Evolutionary conservation across 805 yeast genomes (phyloP).

Genomic region (Starmerella powellii): DNA sequence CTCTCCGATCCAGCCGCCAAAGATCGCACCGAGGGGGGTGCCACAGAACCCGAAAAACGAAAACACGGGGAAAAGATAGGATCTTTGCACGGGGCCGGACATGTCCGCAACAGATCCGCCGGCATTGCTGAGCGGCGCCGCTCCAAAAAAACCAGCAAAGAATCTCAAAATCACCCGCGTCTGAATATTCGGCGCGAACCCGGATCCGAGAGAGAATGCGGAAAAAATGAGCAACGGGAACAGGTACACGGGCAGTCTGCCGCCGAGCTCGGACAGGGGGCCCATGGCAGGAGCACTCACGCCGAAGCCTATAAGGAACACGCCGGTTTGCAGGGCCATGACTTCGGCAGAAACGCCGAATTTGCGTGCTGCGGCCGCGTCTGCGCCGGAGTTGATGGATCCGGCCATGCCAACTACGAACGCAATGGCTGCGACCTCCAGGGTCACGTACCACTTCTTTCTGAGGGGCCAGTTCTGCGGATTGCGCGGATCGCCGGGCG

Average conservation of each 20-base stretch:
- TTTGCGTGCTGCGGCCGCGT: constrained; percentile 30
- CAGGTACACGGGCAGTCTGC: constrained; percentile 51
- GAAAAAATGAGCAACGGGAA: constrained; percentile 37
- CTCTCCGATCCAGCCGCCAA: constrained; percentile 45
- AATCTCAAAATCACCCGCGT: constrained; percentile 48
- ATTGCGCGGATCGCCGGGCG: constrained; percentile 7
- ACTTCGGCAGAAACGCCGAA: constrained; percentile 36
- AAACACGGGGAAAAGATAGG: constrained; percentile 12
- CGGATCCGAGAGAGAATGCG: constrained; percentile 39
- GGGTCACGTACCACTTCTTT: constrained; percentile 9
- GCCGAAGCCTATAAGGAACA: constrained; percentile 50
- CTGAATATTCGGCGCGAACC: constrained; percentile 28
- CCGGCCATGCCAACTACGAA: constrained; percentile 21
- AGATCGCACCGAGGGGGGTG: constrained; percentile 36
- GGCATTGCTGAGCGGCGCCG: constrained; percentile 58
- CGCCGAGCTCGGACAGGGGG: constrained; percentile 59
- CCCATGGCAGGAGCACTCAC: constrained; percentile 51
- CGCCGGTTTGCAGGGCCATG: constrained; percentile 36
- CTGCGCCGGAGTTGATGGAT: constrained; percentile 39
- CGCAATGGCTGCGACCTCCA: constrained; percentile 5
- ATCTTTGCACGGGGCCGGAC: constrained; percentile 42
- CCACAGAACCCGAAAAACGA: constrained; percentile 29
- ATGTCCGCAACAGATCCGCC: constrained; percentile 49
- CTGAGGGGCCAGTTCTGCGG: constrained; percentile 11
- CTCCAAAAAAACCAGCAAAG: constrained; percentile 61